Base-by-base conservation (phyloP, 2,329 filamentous ascomycete genomes). In the Verticillium tricorpus region DNA sequence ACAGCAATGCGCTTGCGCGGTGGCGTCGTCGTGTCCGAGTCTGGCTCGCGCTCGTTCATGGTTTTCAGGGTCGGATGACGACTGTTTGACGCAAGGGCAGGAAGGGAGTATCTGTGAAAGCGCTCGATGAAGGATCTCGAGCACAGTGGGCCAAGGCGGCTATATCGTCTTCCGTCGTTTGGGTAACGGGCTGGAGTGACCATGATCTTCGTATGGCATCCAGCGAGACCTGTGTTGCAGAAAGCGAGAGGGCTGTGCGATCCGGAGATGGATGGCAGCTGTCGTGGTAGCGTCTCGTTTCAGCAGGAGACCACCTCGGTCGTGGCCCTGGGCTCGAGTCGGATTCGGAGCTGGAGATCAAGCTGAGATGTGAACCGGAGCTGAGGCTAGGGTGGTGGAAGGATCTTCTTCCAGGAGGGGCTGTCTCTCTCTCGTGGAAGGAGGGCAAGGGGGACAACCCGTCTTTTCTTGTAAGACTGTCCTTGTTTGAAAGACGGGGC, bases 1-100 rank as follows among this genome's bases (percentile, higher is more conserved):
- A 87, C 82, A 31, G 84, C 80, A 67, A 86, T 86, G 40, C 84
- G 78, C 75, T 86, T 86, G 57, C 84, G 76, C 63, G 83, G 80
- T 14, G 79, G 77, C 1, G 77, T 69, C 1, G 77, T 69, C 9
- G 74, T 70, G 12, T 82, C 78, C 1, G 77, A 71, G 7, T 80
- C 79, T 25, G 68, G 52, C 34, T 77, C 76, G 50, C 73, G 68
- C 56, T 81, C 78, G 17, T 74, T 67, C 77, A 80, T 79, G 54
- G 71, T 76, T 8, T 35, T 55, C 17, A 32, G 14, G 22, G n/a
- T 12, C 34, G 54, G 71, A 64, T n/a, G 72, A 64, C 74, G 69
- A 50, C 67, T 65, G 61, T 78, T 73, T 8, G 73, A 72, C n/a
- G 73, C 45, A 19, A 52, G 45, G 45, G 19, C 19, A 19, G n/a